Evolutionary conservation across 2,329 filamentous ascomycete genomes (phyloP).

Genomic region (Aureobasidium sp.): DNA sequence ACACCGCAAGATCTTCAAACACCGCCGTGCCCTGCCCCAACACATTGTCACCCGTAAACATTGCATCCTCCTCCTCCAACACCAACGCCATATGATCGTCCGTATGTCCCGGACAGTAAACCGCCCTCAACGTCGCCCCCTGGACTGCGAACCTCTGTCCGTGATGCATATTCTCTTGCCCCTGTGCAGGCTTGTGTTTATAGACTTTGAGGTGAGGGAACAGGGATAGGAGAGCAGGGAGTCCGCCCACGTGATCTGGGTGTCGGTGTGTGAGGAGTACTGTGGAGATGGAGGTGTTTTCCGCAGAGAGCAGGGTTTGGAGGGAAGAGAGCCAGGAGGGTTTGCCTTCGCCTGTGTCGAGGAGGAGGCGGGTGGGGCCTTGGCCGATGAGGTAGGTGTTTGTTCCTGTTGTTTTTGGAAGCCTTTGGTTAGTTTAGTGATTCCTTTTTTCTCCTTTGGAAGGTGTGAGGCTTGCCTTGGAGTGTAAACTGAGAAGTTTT

Average conservation of each 20-base stretch:
- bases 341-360: conserved; percentile 83
- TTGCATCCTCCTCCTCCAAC: conserved; percentile 65
- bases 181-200: conserved; percentile 52
- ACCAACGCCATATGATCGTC: conserved; percentile 73
- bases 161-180: conserved; percentile 46
- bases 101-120: conserved; percentile 67
- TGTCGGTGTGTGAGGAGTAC: conserved; percentile 90
- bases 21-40: conserved; percentile 79
- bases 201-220: conserved; percentile 56
- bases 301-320: conserved; percentile 52
- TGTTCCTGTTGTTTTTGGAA: conserved; percentile 45
- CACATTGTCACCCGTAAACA: conserved; percentile 87
- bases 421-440: background rate
- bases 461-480: conserved; percentile 37
- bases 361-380: conserved; percentile 62
- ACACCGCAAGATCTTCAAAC: conserved; percentile 65
- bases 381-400: conserved; percentile 91
- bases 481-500: conserved; percentile 45
- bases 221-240: conserved; percentile 56
- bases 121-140: conserved; percentile 58
- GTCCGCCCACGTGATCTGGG: conserved; percentile 70
- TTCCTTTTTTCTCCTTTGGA: background rate
- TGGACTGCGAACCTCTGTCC: conserved; percentile 48
- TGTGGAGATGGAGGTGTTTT: conserved; percentile 58
- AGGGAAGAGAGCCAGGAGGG: conserved; percentile 64